A percentile compares a stretch with the other conserved stretches of the same genome.
These are phyloP conservation scores for Diplogelasinospora grovesii DNA, from an alignment of 495 filamentous ascomycete species.

Conservation along the genomic window DNA sequence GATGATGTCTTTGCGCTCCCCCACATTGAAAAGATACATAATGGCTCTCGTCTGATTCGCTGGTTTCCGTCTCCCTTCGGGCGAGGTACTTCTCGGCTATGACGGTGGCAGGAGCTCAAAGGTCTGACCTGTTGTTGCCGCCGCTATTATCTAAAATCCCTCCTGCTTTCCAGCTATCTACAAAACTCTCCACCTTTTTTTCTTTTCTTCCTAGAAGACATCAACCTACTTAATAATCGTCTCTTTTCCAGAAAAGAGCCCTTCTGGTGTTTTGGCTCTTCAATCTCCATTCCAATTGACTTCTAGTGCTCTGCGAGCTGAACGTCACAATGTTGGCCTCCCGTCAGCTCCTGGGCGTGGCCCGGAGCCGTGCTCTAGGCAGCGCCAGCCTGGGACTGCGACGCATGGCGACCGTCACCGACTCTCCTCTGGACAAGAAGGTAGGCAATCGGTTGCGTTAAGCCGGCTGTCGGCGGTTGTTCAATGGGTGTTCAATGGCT, in stretches of 20 bases:
- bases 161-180: conserved; percentile 19
- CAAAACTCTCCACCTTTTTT: conserved; percentile 28
- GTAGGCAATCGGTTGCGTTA: conserved; percentile 21
- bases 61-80: conserved; percentile 18
- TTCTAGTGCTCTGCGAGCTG: conserved; percentile 18
- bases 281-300: conserved; percentile 31
- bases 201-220: conserved; percentile 15
- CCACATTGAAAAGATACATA: conserved; percentile 24
- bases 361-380: conserved; percentile 43
- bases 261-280: conserved; percentile 16
- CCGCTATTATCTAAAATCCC: conserved; percentile 29
- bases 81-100: conserved; percentile 30
- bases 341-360: conserved; percentile 47
- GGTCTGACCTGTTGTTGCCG: conserved; percentile 21
- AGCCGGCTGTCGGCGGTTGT: conserved; percentile 2
- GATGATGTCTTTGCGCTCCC: conserved; percentile 23
- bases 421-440: conserved; percentile 50
- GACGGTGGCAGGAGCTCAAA: conserved; percentile 26
- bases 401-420: conserved; percentile 48
- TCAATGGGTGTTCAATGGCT: conserved; percentile 6
- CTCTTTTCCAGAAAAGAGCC: conserved; percentile 17
- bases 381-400: conserved; percentile 42
- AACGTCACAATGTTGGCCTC: conserved; percentile 48
- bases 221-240: conserved; percentile 6
- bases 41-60: conserved; percentile 21